phyloP scores from a whole-genome alignment of 2,329 filamentous ascomycete genomes.

The Sarocladium strictum region DNA sequence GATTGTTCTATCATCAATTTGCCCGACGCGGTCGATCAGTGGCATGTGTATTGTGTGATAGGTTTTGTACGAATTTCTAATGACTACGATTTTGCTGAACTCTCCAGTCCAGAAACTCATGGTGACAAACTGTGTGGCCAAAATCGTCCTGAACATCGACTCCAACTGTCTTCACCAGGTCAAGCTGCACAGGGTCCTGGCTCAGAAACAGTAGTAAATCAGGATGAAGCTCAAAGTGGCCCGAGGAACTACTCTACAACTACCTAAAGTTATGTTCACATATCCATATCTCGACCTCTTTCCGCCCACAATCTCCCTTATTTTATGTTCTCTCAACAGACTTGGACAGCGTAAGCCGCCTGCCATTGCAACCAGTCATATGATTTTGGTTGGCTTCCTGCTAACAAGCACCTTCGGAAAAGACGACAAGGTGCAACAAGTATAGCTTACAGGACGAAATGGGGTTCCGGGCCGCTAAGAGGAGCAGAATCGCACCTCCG shows the following conservation, averaged over 20 bases:
- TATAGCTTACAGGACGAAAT: neutral
- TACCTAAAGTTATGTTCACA: slow-evolving; percentile 12
- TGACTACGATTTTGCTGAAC: too few species aligned
- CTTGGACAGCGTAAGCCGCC: neutral
- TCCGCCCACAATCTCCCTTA: slow-evolving; percentile 1
- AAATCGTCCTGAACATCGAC: too few species aligned
- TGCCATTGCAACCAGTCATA: neutral
- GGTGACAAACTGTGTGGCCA: too few species aligned
- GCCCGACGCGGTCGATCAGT: too few species aligned
- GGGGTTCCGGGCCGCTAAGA: neutral
- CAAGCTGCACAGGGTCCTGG: too few species aligned
- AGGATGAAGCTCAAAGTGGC: slow-evolving; percentile 13
- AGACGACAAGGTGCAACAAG: neutral
- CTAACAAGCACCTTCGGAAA: neutral
- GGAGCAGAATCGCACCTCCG: neutral
- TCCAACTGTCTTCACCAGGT: too few species aligned
- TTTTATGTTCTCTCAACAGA: neutral
- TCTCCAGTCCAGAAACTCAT: too few species aligned
- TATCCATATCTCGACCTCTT: slow-evolving; percentile 16
- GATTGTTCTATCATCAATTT: too few species aligned
- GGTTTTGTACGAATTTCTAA: too few species aligned
- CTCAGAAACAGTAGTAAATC: slow-evolving; percentile 13
- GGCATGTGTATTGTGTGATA: too few species aligned
- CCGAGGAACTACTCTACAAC: slow-evolving; percentile 21
- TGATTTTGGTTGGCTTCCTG: neutral